Evolutionary conservation across 2,329 filamentous ascomycete genomes (phyloP), one percentile per base, ranked within the genome.

Genomic region (Stylonectria norvegica): DNA sequence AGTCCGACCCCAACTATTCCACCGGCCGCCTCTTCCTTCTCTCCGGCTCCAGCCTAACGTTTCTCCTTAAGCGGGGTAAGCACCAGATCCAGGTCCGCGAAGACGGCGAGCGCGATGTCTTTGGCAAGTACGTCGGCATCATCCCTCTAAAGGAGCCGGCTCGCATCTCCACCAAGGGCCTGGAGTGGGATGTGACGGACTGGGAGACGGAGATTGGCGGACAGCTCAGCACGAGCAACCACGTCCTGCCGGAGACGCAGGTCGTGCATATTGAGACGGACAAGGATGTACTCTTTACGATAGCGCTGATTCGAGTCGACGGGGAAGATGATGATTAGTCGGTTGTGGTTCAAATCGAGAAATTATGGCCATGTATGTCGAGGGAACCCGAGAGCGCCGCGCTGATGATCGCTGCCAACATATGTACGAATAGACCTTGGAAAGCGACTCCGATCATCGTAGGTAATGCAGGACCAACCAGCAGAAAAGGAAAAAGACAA

Each of bases 401-500:
- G 55, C 55, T 57, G 55, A 57, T 57, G 47, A 44, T 42, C 36
- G 42, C 32, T 37, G 39, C 42, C 36, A 42, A n/a, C n/a, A n/a
- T n/a, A n/a, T n/a, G n/a, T n/a, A n/a, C n/a, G n/a, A n/a, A 14
- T 20, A 48, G 49, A 38, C 45, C 38, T 45, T 50, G 38, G 34
- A 43, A n/a, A n/a, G n/a, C n/a, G n/a, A 18, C 8, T 6, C 30
- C 15, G 5, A 5, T 45, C 48, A 59, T 61, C 87, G 73, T 66
- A 98, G 64, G 61, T 80, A 97, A 66, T 90, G 86, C 60, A 98
- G 62, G 40, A 95, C 89, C 49, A 93, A 68, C 81, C 89, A 97
- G 65, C 91, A 95, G 62, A 98, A 98, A 25, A 78, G 60, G 57
- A 97, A 86, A 65, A 98, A 98, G 23, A 93, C 66, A 5, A 94